A percentile compares a stretch with the other conserved stretches of the same genome.
Evolutionary conservation across 345 rosid species (phyloP).

Genomic region (Corchorus olitorius): DNA sequence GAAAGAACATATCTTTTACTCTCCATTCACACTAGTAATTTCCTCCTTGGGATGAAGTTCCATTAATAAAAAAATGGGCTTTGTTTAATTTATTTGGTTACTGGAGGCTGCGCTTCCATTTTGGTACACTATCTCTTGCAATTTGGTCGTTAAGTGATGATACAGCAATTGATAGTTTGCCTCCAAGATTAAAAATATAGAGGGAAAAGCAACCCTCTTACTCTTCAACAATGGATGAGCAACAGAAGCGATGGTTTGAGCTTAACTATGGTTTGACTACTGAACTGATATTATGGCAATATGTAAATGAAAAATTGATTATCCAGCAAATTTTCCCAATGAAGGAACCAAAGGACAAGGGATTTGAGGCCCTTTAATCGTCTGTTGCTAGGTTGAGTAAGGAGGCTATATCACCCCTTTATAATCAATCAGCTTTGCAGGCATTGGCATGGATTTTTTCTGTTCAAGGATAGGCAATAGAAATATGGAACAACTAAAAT

Average conservation of each 20-base stretch:
- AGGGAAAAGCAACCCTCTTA: background rate
- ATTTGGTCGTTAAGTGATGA: background rate
- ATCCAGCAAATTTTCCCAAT: background rate
- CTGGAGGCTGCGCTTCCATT: no score
- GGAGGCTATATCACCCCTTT: no score
- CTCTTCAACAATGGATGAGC: background rate
- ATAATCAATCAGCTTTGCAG: background rate
- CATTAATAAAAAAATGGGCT: no score
- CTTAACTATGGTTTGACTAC: background rate
- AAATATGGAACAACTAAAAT: background rate
- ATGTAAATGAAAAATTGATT: background rate
- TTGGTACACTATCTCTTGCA: background rate
- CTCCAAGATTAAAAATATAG: background rate
- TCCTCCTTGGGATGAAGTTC: background rate
- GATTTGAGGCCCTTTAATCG: background rate
- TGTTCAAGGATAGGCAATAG: background rate
- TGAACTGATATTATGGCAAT: background rate
- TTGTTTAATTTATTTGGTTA: no score
- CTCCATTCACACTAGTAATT: background rate
- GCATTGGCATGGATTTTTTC: background rate
- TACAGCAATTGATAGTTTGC: background rate
- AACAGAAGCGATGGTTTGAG: background rate
- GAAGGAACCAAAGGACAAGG: background rate
- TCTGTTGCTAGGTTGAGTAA: background rate
- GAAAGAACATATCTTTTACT: background rate